Base-by-base conservation (phyloP, 2,329 filamentous ascomycete genomes). In the Thermothelomyces thermophilus region DNA sequence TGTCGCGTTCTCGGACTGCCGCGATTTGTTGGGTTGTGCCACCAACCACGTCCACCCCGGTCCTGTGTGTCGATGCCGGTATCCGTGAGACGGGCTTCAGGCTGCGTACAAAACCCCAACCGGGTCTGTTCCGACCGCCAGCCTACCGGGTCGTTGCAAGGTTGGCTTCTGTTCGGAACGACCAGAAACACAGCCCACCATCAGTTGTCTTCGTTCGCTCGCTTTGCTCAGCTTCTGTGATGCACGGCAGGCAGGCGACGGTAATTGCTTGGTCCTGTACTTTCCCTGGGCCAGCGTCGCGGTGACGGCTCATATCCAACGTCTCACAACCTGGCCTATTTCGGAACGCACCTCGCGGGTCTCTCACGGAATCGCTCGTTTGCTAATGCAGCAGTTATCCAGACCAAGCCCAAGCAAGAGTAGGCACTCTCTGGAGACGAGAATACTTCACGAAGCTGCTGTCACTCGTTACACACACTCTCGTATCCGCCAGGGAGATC, bases 401-500 rank as follows among this genome's bases (percentile, higher is more conserved):
- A 53, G 6, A 41, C 33, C 16, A 40, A 35, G 44, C 40, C 48
- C 36, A 31, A 46, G 41, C 34, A 36, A 52, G 39, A 56, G 28
- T 35, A 35, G 14, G 16, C 33, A 26, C 19, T 46, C 34, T 50
- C 46, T 47, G 13, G 39, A 17, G 31, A 51, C 37, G 8, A 30
- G 19, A 16, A 11, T 37, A 34, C 44, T 46, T 34, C 36, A 47
- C 33, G 34, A 51, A 41, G 35, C 45, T 20, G 33, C 40, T 41
- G 55, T 60, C 53, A 52, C 48, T 50, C 55, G 58, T 59, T 58
- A 55, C 58, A 60, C 56, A n/a, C 41, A 19, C 49, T 26, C 49
- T 59, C 53, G 57, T 57, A 56, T 59, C 35, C 19, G 35, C 44
- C 37, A 10, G 48, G 30, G 30, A 11, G n/a, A n/a, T n/a, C n/a